A percentile compares a stretch with the other conserved stretches of the same genome.
These are phyloP conservation scores for Aurantiochytrium sp. DNA, from an alignment of 108 stramenopile genomes.

Conservation along the genomic window DNA sequence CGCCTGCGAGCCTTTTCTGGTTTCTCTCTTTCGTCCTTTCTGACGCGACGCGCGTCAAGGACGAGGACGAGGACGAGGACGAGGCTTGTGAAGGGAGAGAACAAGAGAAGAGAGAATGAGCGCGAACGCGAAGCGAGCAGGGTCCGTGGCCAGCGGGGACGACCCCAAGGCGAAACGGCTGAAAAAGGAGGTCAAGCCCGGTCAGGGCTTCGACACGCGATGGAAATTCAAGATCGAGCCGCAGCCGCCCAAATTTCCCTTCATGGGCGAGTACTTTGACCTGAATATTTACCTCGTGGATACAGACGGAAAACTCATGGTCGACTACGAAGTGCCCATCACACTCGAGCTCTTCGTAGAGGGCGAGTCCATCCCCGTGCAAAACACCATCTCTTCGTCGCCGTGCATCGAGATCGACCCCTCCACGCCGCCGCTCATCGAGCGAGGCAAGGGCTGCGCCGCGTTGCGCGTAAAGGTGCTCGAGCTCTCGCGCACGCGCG, in stretches of 20 bases:
- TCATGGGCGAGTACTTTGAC: slow-evolving; percentile 16
- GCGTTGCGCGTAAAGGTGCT: background rate
- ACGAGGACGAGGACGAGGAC: no score
- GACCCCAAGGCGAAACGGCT: background rate
- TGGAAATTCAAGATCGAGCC: slow-evolving; percentile 6
- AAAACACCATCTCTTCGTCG: background rate
- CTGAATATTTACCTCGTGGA: slow-evolving; percentile 13
- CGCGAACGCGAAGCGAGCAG: no score
- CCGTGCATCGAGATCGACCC: background rate
- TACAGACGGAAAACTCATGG: background rate
- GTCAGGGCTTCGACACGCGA: slow-evolving; percentile 6
- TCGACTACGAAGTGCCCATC: slow-evolving; percentile 6
- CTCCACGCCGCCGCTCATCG: background rate
- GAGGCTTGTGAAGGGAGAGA: no score
- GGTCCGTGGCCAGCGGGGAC: background rate
- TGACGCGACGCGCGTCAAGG: no score
- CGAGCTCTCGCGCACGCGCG: background rate
- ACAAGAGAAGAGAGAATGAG: no score
- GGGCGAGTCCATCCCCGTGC: background rate
- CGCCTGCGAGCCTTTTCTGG: no score
- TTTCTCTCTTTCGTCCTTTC: no score
- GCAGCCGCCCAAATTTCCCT: slow-evolving; percentile 11
- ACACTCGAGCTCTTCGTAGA: background rate
- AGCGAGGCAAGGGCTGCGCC: background rate
- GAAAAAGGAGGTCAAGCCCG: slow-evolving; percentile 15